phyloP scores from a whole-genome alignment of 176 grass and related monocot genomes.

The Paspalum notatum region DNA sequence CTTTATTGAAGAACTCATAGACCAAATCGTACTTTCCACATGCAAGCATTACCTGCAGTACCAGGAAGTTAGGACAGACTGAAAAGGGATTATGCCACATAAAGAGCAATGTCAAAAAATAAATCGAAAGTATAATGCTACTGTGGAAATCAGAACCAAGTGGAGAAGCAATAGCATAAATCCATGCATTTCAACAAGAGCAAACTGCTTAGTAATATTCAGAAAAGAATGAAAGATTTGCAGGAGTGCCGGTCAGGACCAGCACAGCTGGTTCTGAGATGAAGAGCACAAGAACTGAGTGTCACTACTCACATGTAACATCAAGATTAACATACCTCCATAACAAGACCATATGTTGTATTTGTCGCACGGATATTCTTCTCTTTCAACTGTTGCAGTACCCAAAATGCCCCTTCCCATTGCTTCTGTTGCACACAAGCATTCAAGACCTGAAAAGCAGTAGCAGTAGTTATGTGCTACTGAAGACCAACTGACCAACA shows the following conservation, averaged over 20 bases:
- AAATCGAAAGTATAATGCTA: constrained; percentile 21
- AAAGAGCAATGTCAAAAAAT: constrained; percentile 18
- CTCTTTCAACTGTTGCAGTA: constrained; percentile 88
- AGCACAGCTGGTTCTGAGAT: constrained; percentile 18
- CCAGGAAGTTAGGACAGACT: constrained; percentile 28
- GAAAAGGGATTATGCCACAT: constrained; percentile 21
- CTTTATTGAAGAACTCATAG: constrained; percentile 89
- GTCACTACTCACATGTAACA: background rate
- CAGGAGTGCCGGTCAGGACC: background rate
- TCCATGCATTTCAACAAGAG: constrained; percentile 7
- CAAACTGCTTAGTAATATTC: background rate
- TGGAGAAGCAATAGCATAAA: constrained; percentile 2
- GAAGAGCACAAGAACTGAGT: background rate
- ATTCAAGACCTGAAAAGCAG: constrained; percentile 77
- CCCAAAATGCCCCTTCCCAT: constrained; percentile 99
- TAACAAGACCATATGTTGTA: constrained; percentile 94
- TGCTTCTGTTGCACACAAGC: constrained; percentile 90
- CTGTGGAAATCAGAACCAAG: constrained; percentile 5
- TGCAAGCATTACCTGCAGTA: constrained; percentile 85
- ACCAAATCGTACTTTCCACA: constrained; percentile 96
- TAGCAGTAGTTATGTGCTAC: constrained; percentile 27
- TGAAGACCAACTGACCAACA: constrained; percentile 32
- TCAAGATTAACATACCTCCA: constrained; percentile 66
- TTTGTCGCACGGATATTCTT: constrained; percentile 78
- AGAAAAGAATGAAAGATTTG: constrained; percentile 22